phyloP scores from a whole-genome alignment of 176 grass and related monocot species.

The Musa itinerans region DNA sequence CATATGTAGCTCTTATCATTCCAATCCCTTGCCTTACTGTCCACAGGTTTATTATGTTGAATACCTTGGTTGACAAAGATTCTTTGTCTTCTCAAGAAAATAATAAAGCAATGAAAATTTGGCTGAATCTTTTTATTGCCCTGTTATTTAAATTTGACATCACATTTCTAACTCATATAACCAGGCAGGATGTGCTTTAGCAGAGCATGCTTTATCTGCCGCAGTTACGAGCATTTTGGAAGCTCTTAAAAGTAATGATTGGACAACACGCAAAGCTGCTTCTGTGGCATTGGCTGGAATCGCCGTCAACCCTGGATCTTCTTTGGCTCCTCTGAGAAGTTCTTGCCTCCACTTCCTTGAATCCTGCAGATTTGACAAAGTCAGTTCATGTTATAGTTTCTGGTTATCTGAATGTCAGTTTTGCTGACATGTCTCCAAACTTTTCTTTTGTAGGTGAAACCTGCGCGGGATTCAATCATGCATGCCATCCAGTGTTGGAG shows the following conservation, averaged over 20 bases:
- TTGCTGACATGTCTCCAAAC: not conserved
- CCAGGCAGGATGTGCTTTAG: slow-evolving; percentile 77
- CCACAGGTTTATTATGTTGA: no score
- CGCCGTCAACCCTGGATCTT: slow-evolving; percentile 49
- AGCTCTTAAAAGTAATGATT: slow-evolving; percentile 74
- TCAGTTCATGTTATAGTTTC: slow-evolving; percentile 21
- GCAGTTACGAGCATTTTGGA: slow-evolving; percentile 74
- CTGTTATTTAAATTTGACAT: no score
- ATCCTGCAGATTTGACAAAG: slow-evolving; percentile 91
- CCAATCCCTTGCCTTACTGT: no score
- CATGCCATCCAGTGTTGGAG: slow-evolving; percentile 90
- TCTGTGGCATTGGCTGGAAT: slow-evolving; percentile 69
- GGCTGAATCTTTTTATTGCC: slow-evolving; percentile 2
- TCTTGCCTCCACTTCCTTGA: slow-evolving; percentile 72
- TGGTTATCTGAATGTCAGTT: not conserved
- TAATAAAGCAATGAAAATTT: no score
- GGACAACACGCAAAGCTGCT: slow-evolving; percentile 83
- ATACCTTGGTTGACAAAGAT: no score
- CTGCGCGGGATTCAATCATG: slow-evolving; percentile 70
- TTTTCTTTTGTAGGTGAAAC: slow-evolving; percentile 62
- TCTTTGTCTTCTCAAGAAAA: no score
- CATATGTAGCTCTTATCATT: no score
- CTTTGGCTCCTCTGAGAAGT: slow-evolving; percentile 54
- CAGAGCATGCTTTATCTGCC: slow-evolving; percentile 49
- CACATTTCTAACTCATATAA: slow-evolving; percentile 1